These are phyloP conservation scores for Golovinomyces cichoracearum DNA, from an alignment of 2,329 filamentous ascomycete genomes.

Conservation along the genomic window DNA sequence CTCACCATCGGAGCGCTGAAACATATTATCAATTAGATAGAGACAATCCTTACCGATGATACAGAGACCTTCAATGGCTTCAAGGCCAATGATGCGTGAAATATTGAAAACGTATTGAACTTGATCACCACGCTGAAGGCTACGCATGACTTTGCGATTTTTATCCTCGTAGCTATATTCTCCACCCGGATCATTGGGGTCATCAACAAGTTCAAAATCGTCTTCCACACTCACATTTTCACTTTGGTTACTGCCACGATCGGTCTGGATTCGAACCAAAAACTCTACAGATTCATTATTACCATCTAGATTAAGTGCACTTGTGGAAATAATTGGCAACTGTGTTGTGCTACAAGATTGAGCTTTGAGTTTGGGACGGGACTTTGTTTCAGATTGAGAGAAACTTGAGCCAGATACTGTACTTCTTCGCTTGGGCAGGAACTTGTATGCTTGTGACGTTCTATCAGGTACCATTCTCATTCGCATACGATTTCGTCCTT, in stretches of 20 bases:
- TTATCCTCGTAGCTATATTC: conserved; percentile 78
- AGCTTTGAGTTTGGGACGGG: conserved; percentile 2
- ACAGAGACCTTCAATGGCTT: conserved; percentile 77
- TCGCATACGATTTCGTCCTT: conserved; percentile 86
- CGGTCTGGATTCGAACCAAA: conserved; percentile 4
- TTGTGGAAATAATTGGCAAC: conserved; percentile 3
- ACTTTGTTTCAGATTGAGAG: conserved; percentile 15
- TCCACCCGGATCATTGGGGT: conserved; percentile 66
- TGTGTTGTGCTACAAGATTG: conserved; percentile 4
- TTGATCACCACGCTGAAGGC: conserved; percentile 66
- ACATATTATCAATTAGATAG: conserved; percentile 90
- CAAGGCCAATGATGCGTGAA: conserved; percentile 75
- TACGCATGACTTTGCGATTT: conserved; percentile 91
- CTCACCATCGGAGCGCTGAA: conserved; percentile 80
- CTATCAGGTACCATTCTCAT: conserved; percentile 62
- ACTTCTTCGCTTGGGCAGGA: conserved; percentile 56
- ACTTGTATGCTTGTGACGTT: conserved; percentile 39
- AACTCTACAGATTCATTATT: conserved; percentile 4
- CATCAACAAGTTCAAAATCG: conserved; percentile 87
- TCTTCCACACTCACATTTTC: conserved; percentile 32
- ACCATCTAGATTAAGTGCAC: conserved; percentile 3
- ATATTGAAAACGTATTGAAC: conserved; percentile 91
- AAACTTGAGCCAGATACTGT: conserved; percentile 19
- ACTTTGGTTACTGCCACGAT: conserved; percentile 4
- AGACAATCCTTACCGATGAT: conserved; percentile 79